Base-by-base conservation (phyloP, 768 basidiomycete species). In the Amanita exitialis region DNA sequence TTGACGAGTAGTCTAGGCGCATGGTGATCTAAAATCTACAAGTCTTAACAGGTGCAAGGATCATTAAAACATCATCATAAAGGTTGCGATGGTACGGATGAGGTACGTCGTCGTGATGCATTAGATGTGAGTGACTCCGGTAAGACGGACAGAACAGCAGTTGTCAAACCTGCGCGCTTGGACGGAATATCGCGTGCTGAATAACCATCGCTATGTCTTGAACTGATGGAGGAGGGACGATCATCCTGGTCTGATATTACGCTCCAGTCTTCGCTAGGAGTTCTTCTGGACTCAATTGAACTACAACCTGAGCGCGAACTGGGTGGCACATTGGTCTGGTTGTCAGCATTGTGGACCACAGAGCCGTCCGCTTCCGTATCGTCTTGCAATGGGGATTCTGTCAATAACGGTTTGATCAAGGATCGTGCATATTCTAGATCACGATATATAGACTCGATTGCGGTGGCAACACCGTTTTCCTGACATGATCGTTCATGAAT, bases 391-490 rank as follows among this genome's bases (percentile, higher is more conserved):
- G n/a, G 18, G n/a, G 58, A 59, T 23, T 70, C 71, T 27, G 58
- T 64, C 32, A 63, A 59, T 10, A 66, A 61, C 28, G 75, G 78
- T 63, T 91, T 94, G 57, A 97, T 82, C 45, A 96, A 68, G 6
- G 86, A 85, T 32, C 87, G 80, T 32, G 95, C 91, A 64, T 97
- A 97, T 54, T 98, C 95, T 51, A 98, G 69, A 62, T 99, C 94
- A 42, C 96, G 83, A 63, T 98, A 99, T 56, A 99, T 93, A 23
- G 86, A 83, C 66, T 98, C 94, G 53, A 97, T 85, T 13, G 96
- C 96, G 28, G 79, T 91, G 1, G 80, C 77, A 1, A 97, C 92
- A n/a, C 95, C 95, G 55, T 92, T 84, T 71, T 99, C 95, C 91
- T 94, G 60, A 52, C 35, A 52, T n/a, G 12, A 8, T 55, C 20